Base-by-base conservation (phyloP, 2,329 filamentous ascomycete genomes). In the Epichloe brachyelytri region DNA sequence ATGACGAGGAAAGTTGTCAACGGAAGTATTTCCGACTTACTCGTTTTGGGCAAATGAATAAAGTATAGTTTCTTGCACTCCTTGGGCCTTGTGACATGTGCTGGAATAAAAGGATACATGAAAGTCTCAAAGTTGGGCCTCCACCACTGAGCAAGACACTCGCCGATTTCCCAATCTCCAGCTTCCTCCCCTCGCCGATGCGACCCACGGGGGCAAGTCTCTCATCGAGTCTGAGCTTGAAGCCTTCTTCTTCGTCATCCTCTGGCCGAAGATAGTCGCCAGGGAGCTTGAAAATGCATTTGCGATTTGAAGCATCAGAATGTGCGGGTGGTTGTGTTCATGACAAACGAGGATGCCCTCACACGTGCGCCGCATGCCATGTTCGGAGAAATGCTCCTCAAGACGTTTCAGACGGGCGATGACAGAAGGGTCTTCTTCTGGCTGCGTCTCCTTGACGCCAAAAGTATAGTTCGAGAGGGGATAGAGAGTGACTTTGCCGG, bases 61-160 rank as follows among this genome's bases (percentile, higher is more conserved):
- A 97, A 89, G 70, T 97, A 98, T 41, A 97, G 77, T 77, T 98
- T 98, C 76, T 98, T 98, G 74, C 91, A 95, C 73, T 98, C 93
- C 74, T 98, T 98, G 7, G 93, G 93, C 49, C 93, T 78, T 17
- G 91, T 96, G 55, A 96, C 88, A 71, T 98, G 93, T 17, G 90
- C 88, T 7, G 93, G 93, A 52, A 97, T 85, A 69, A 96, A 98
- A 0, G 93, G 93, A 67, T 98, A 98, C 89, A 98, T 96, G 76
- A 97, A 97, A 2, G 93, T 97, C 75, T 98, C 93, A 66, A 97
- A 96, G 74, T 97, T 98, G 50, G 93, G 93, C 52, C 93, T 79
- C 89, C 91, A 98, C 93, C 93, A 98, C 71, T 96, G 90, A 50
- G 93, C 91, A 51, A 98, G 77, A 46, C 90, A 95, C 66, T 97